Evolutionary conservation across 2,329 filamentous ascomycete genomes (phyloP).

Genomic region (Pezicula neosporulosa): DNA sequence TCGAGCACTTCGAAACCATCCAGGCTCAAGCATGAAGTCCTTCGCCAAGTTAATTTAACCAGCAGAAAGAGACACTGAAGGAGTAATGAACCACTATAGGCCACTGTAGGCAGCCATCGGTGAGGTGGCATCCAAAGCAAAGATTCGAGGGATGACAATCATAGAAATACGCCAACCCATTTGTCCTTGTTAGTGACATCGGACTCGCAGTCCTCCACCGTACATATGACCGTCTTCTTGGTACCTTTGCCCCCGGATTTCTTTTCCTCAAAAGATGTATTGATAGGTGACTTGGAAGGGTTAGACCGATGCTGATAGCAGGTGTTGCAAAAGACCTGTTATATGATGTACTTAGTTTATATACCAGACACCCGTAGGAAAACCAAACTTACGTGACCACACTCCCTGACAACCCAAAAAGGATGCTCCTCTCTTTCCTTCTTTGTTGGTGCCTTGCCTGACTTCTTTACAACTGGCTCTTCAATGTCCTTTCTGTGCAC

Average conservation of each 20-base stretch:
- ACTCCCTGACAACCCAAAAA: conserved; percentile 88
- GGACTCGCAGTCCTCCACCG: conserved; percentile 52
- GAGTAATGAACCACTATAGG: no score
- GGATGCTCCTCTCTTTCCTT: conserved; percentile 66
- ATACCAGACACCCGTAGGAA: not conserved
- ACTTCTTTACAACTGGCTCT: conserved; percentile 31
- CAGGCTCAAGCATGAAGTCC: no score
- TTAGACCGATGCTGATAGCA: conserved; percentile 54
- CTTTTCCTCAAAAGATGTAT: conserved; percentile 29
- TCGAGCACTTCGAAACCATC: no score
- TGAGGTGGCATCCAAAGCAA: not conserved
- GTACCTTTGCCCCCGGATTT: conserved; percentile 29
- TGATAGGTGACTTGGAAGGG: conserved; percentile 25
- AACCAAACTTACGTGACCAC: conserved; percentile 73
- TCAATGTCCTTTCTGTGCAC: conserved; percentile 55
- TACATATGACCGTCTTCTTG: conserved; percentile 37
- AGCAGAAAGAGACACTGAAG: no score
- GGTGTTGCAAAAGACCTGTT: conserved; percentile 58
- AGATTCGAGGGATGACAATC: not conserved
- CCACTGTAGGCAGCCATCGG: no score
- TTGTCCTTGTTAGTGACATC: conserved; percentile 51
- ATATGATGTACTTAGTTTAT: conserved; percentile 16
- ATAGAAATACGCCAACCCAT: conserved; percentile 58
- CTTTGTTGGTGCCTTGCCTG: conserved; percentile 43
- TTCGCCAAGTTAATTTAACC: no score